phyloP scores from a whole-genome alignment of 345 rosid species.

The Ceriops decandra region DNA sequence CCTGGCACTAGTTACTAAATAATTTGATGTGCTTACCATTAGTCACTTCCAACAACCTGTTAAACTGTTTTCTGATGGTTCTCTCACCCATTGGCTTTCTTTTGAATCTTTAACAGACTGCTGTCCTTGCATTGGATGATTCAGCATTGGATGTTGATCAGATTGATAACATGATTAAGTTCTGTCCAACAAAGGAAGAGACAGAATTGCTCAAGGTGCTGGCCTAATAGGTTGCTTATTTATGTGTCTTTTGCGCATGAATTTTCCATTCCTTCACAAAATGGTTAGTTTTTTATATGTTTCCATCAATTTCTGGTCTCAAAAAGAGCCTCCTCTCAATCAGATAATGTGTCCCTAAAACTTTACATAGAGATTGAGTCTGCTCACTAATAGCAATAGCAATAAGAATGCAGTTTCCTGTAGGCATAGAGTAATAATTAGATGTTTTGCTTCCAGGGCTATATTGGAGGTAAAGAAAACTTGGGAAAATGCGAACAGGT shows the following conservation, averaged over 20 bases:
- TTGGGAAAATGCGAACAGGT: slow-evolving; percentile 89
- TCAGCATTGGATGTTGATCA: slow-evolving; percentile 72
- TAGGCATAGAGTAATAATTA: not conserved
- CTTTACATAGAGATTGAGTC: not conserved
- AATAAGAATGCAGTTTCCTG: not conserved
- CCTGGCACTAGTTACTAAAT: not conserved
- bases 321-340: not conserved
- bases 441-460: slow-evolving; percentile 37
- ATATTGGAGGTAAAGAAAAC: slow-evolving; percentile 54
- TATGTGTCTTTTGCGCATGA: not conserved
- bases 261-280: not conserved
- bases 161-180: slow-evolving; percentile 74
- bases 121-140: slow-evolving; percentile 74
- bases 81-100: slow-evolving; percentile 22
- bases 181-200: slow-evolving; percentile 89
- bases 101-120: slow-evolving; percentile 45
- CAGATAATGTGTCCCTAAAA: not conserved
- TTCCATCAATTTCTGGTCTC: not conserved
- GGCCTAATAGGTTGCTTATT: not conserved
- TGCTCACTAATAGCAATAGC: not conserved
- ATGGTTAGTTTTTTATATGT: not conserved
- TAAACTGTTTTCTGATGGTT: not conserved
- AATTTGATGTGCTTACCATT: slow-evolving; percentile 10
- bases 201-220: slow-evolving; percentile 63
- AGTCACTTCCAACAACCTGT: not conserved